These are phyloP conservation scores for Sclerotinia spermophila DNA, from an alignment of 2,329 filamentous ascomycete species.

Conservation along the genomic window DNA sequence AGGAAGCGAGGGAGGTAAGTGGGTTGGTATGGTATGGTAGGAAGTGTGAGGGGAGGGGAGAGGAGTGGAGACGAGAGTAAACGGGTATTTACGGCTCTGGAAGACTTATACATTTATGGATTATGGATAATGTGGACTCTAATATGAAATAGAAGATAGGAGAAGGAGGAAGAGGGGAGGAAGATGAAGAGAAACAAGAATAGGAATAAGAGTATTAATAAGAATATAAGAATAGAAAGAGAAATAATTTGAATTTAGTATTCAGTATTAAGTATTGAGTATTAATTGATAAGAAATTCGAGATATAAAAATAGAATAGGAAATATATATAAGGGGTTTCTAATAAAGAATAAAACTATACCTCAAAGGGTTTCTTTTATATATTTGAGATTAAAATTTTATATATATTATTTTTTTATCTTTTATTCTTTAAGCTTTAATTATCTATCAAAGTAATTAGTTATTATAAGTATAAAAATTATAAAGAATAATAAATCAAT, in stretches of 20 bases:
- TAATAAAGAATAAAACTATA: too few relatives aligned
- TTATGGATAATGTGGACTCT: background rate
- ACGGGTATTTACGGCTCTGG: slow-evolving; percentile 1
- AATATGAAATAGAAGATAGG: background rate
- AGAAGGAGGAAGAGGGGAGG: background rate
- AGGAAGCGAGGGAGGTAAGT: background rate
- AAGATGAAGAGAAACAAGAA: background rate
- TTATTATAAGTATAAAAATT: too few relatives aligned
- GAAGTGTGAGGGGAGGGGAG: background rate
- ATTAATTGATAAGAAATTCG: background rate
- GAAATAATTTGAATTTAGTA: background rate
- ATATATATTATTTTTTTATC: too few relatives aligned
- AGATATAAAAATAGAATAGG: background rate
- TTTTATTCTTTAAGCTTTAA: too few relatives aligned
- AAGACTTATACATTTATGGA: background rate
- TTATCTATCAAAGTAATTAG: too few relatives aligned
- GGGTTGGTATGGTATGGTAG: background rate
- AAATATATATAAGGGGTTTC: too few relatives aligned
- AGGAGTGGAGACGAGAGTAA: background rate
- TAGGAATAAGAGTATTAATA: background rate
- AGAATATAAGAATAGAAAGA: background rate
- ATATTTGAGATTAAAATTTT: too few relatives aligned
- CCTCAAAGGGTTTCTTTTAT: too few relatives aligned
- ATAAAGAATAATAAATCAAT: too few relatives aligned
- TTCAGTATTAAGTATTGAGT: too few relatives aligned